Base-by-base conservation (phyloP, 257 asterid genomes). In the Fraxinus excelsior region DNA sequence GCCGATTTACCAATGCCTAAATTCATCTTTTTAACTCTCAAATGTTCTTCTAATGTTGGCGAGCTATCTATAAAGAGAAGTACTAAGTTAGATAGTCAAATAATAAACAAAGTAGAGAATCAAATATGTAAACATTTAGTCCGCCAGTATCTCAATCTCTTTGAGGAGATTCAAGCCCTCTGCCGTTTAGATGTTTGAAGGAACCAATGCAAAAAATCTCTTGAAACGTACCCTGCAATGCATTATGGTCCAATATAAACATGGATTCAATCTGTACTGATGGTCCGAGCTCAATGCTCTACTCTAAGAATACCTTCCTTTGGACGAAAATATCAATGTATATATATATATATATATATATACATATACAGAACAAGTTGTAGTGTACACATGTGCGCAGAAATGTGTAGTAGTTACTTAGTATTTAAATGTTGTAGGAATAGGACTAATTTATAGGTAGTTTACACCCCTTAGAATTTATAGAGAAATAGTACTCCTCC, bases 1-100 rank as follows among this genome's bases (percentile, higher is more conserved):
- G 60, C 74, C 14, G 9, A 18, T 35, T 70, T 34, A 69, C 51
- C 67, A 37, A 44, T 82, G 79, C 70, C 71, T 42, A 60, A 23
- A 31, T 70, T 44, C 29, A n/a, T n/a, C 49, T 18, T 18, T 72
- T 67, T 31, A 18, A 40, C 18, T 16, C 4, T 31, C 5, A 34
- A 38, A 69, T 51, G 40, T 69, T 18, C 72, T 67, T 66, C 16
- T 53, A 40, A 19, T 70, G 75, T 65, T 75, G 68, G 73, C 35
- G 53, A 51, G 58, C 75, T 78, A 26, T 70, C 18, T 1, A 25
- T 10, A 11, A 62, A 21, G 32, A 60, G 6, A 60, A 60, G 23
- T 18, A 49, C 12, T 49, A 49, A 18, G 25, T 53, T n/a, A 4
- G 64, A 18, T 53, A 2, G 2, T 58, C 16, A 58, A 25, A 10